Percentiles rank a stretch among this genome's conserved stretches.
Conservation (phyloP, 768 basidiomycete genomes). For the Podaxis sp. region DNA sequence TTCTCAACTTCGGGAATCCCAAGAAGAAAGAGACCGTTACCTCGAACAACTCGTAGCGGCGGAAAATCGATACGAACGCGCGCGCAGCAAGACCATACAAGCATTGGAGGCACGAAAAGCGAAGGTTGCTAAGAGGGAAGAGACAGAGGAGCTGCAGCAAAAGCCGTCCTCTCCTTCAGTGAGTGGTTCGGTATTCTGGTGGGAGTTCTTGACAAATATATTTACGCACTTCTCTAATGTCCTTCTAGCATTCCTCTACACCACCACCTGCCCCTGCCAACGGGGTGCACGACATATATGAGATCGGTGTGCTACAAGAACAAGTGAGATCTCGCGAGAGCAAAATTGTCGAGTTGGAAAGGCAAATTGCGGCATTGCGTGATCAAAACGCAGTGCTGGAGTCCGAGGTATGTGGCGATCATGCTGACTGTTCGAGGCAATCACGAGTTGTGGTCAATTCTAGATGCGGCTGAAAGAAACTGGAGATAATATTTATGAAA, state of each 20-base stretch:
- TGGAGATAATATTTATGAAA: slow-evolving; percentile 6
- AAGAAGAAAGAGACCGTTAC: slow-evolving; percentile 46
- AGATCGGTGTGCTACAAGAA: slow-evolving; percentile 39
- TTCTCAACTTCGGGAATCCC: slow-evolving; percentile 46
- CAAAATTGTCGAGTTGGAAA: slow-evolving; percentile 47
- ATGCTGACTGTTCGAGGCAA: neutral
- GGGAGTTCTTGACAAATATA: slow-evolving; percentile 49
- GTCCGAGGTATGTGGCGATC: slow-evolving; percentile 37
- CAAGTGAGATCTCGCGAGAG: slow-evolving; percentile 40
- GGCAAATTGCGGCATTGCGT: slow-evolving; percentile 42
- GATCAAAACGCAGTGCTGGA: slow-evolving; percentile 43
- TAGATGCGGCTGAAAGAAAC: slow-evolving; percentile 11
- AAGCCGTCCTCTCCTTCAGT: slow-evolving; percentile 68
- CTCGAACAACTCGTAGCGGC: slow-evolving; percentile 50
- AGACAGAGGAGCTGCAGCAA: slow-evolving; percentile 46
- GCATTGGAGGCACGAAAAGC: slow-evolving; percentile 40
- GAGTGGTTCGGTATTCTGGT: slow-evolving; percentile 64
- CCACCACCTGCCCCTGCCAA: slow-evolving; percentile 31
- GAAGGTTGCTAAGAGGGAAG: slow-evolving; percentile 30
- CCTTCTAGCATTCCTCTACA: slow-evolving; percentile 36
- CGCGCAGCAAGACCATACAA: slow-evolving; percentile 51
- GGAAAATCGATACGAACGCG: slow-evolving; percentile 62
- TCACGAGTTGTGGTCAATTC: neutral
- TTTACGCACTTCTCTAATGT: slow-evolving; percentile 46
- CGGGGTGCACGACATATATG: slow-evolving; percentile 33